phyloP scores from a whole-genome alignment of 176 grass and related monocot species.

The Rhynchospora breviuscula region DNA sequence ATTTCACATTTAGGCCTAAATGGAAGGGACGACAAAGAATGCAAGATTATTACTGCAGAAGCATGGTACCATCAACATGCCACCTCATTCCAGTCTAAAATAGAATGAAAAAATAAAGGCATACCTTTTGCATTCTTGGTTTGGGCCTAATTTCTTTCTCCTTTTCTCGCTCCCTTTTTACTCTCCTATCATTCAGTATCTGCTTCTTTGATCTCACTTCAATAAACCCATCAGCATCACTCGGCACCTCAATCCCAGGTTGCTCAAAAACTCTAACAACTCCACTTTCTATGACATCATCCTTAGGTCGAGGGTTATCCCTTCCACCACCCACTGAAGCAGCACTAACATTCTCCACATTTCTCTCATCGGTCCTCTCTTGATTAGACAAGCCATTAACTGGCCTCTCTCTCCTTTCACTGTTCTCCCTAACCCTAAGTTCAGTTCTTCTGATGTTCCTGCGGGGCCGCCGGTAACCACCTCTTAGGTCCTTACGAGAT shows the following conservation, averaged over 20 bases:
- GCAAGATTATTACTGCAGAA: background rate
- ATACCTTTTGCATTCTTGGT: conserved; percentile 73
- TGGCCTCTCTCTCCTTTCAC: conserved; percentile 48
- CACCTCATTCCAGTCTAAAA: background rate
- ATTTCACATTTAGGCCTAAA: background rate
- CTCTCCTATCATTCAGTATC: conserved; percentile 85
- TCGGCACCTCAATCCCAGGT: conserved; percentile 76
- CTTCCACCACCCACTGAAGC: background rate
- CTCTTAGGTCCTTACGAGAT: conserved; percentile 54
- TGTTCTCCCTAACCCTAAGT: conserved; percentile 65
- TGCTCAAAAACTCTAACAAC: conserved; percentile 71
- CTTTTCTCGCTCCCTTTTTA: conserved; percentile 91
- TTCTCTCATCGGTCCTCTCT: conserved; percentile 46
- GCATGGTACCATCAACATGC: background rate
- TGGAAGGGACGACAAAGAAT: background rate
- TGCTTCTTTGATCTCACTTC: conserved; percentile 98
- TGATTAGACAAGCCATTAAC: conserved; percentile 31
- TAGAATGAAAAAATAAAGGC: conserved; percentile 14
- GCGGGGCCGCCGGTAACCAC: conserved; percentile 52
- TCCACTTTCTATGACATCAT: conserved; percentile 52
- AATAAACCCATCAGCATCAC: conserved; percentile 97
- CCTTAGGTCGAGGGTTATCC: conserved; percentile 22
- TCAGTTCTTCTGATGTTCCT: conserved; percentile 68
- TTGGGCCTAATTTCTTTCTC: conserved; percentile 94
- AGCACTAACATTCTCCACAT: conserved; percentile 39